phyloP scores from a whole-genome alignment of 805 yeast genomes.

The Saturnispora gosingensis region DNA sequence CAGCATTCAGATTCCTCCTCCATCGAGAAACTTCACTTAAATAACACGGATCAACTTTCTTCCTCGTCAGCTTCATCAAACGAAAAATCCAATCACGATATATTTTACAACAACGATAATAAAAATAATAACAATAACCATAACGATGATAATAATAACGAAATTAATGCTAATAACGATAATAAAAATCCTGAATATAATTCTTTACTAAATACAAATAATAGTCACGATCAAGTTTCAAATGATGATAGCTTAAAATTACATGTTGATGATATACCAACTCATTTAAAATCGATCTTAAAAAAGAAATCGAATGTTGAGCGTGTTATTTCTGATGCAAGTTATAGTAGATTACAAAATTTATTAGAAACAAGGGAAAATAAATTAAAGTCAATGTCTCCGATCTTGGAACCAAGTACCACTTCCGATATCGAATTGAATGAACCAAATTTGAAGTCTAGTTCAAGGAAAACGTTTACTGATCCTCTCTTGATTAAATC shows the following conservation, averaged over 20 bases:
- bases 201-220: constrained; percentile 1
- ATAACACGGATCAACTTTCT: background rate
- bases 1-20: background rate
- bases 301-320: constrained; percentile 83
- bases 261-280: constrained; percentile 9
- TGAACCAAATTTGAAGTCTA: constrained; percentile 1
- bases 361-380: constrained; percentile 25
- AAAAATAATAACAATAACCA: background rate
- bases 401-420: constrained; percentile 23
- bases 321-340: constrained; percentile 58
- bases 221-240: constrained; percentile 2
- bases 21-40: background rate
- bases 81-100: background rate
- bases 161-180: background rate
- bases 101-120: background rate
- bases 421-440: constrained; percentile 13
- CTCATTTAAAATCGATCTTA: constrained; percentile 68
- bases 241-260: constrained; percentile 4
- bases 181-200: background rate
- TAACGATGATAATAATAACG: background rate
- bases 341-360: constrained; percentile 25
- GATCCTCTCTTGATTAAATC: constrained; percentile 9
- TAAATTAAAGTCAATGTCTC: constrained; percentile 23
- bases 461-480: constrained; percentile 11
- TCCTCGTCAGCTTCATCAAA: background rate